Evolutionary conservation across 768 basidiomycete genomes (phyloP), one percentile per base, ranked within the genome.

Genomic region (Psilocybe azurescens): DNA sequence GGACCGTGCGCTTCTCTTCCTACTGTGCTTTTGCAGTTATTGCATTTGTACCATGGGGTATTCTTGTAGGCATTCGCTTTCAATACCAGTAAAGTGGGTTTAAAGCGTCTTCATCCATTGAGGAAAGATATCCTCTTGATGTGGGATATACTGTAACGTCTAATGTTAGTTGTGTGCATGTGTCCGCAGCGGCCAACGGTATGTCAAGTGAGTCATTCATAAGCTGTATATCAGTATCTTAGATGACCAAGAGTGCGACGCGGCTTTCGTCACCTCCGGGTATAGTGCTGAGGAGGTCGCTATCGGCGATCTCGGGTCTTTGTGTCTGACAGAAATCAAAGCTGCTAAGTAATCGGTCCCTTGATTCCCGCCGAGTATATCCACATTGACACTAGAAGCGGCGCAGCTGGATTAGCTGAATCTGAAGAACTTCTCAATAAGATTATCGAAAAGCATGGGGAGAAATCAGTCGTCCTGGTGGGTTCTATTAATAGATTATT

Each of bases 331-430:
- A 39, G 24, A 36, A 44, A 58, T 5, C 59, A 62, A 41, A 46
- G 38, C 3, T 16, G 52, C 8, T 62, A 57, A 30, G 46, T 44
- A 13, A 59, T 65, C 14, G 65, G 65, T 14, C 65, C 65, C 7
- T 54, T 65, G 24, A n/a, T 65, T 1, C 65, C 65, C 9, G 11
- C 39, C 29, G 56, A 52, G 38, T 58, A 49, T 53, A 61, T 61
- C 10, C 5, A 24, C 14, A 10, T 24, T 24, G 24, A 24, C 24
- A 24, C 33, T 38, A 16, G 16, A n/a, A 50, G 58, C 24, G 55
- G n/a, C 11, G 13, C 52, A n/a, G 32, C 39, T 30, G 65, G 55
- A 5, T 41, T 50, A 1, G n/a, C 49, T 13, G 65, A 58, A 11
- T 48, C 56, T 4, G 36, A 46, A 18, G 30, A 13, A 29, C 61